Base-by-base conservation (phyloP, 2,329 filamentous ascomycete genomes). In the Alternaria brassicae region DNA sequence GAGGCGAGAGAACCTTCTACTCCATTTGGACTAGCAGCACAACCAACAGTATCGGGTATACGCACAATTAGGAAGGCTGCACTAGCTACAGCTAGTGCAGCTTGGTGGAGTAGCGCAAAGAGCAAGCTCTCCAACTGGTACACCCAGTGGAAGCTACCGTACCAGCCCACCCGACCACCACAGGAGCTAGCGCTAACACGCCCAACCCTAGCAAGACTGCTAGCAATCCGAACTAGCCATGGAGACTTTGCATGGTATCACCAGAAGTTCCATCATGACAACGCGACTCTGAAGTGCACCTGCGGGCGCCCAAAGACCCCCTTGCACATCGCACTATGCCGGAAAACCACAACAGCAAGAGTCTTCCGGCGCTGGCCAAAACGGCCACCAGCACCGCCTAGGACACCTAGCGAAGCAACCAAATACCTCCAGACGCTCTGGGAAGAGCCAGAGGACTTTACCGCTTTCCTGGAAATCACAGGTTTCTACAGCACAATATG, bases 171-270 rank as follows among this genome's bases (percentile, higher is more conserved):
- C 13, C 12, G n/a, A n/a, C 19, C 5, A 27, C 15, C 23, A 45
- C 28, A 45, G 12, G 23, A 53, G 27, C 39, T 30, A 21, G 27
- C 23, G 7, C 27, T 23, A 45, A 25, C 25, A 17, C n/a, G n/a
- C 27, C 27, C 37, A 3, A 27, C 27, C 15, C 12, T 34, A 34
- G 30, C 30, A 13, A 34, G 30, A 34, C 30, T 34, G 30, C 30
- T 34, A 13, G 10, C 30, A 4, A 34, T 53, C 40, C 49, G 49
- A 23, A 28, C 49, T 21, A 21, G 49, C 15, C 37, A 52, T 42
- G 49, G 49, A 28, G 51, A 53, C 41, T 53, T 53, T 53, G 51
- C 51, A 45, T 53, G 40, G 51, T 52, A 52, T 23, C 39, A 52
- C n/a, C 34, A 8, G 12, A 52, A 52, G 17, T 52, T 42, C 37